These are phyloP conservation scores for Hygrophorus russula DNA, from an alignment of 768 basidiomycete species.

Conservation along the genomic window DNA sequence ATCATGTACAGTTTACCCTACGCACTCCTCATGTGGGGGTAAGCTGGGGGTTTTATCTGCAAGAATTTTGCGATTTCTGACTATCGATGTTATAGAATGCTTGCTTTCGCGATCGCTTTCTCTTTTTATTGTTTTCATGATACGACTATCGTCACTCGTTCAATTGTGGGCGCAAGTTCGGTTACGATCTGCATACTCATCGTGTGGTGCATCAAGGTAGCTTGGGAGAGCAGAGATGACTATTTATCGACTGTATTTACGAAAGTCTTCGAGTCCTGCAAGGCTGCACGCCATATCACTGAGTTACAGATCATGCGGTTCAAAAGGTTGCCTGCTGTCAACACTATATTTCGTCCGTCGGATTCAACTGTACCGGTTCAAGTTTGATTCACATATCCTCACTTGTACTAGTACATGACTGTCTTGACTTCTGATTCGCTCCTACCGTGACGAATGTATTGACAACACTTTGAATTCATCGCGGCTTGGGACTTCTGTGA, in stretches of 20 bases:
- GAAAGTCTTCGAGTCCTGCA: no score
- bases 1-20: slow-evolving; percentile 45
- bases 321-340: no score
- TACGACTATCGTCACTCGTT: slow-evolving; percentile 15
- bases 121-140: slow-evolving; percentile 22
- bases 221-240: slow-evolving; percentile 22
- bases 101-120: slow-evolving; percentile 27
- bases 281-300: no score
- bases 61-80: background rate
- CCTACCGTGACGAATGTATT: no score
- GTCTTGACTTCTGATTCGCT: no score
- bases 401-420: no score
- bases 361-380: no score
- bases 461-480: no score
- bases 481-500: no score
- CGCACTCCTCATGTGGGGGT: slow-evolving; percentile 51
- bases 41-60: slow-evolving; percentile 13
- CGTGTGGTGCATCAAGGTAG: slow-evolving; percentile 32
- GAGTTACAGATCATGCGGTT: no score
- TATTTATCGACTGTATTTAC: slow-evolving; percentile 4
- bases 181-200: slow-evolving; percentile 20
- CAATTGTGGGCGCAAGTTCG: slow-evolving; percentile 20
- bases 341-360: no score
- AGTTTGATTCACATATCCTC: no score
- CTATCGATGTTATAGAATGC: slow-evolving; percentile 18